These are phyloP conservation scores for Atkinsonella texensis DNA, from an alignment of 2,329 filamentous ascomycete genomes.

Conservation along the genomic window DNA sequence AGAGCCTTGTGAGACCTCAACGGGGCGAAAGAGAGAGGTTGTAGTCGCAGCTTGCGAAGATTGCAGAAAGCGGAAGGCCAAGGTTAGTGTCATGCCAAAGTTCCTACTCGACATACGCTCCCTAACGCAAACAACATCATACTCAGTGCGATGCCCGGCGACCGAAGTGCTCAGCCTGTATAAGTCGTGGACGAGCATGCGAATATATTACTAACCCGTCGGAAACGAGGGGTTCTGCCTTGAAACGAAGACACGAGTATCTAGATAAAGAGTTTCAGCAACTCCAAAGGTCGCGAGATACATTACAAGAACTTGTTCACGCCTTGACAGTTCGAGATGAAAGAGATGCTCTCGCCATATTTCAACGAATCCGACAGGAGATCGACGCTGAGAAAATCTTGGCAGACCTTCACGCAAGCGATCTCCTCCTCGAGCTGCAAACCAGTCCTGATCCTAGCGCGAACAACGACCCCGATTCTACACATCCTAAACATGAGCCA, in stretches of 20 bases:
- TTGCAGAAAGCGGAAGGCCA: conserved; percentile 1
- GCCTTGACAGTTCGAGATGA: not conserved
- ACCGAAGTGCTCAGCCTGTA: not conserved
- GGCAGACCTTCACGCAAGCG: not conserved
- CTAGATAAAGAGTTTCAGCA: not conserved
- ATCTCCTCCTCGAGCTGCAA: conserved; percentile 1
- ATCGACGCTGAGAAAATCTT: not conserved
- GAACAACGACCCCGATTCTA: not conserved
- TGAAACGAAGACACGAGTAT: conserved; percentile 1
- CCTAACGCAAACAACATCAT: not conserved
- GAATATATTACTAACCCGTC: not conserved
- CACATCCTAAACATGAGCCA: not conserved
- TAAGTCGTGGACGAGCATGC: not conserved
- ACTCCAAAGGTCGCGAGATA: not conserved
- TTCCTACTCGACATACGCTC: too few species aligned
- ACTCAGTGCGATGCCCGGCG: conserved; percentile 1
- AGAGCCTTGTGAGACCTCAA: not conserved
- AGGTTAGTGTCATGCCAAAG: not conserved
- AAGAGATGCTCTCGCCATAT: not conserved
- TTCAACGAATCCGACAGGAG: not conserved
- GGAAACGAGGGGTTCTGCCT: not conserved
- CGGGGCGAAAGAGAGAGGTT: not conserved
- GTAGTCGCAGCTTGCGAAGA: conserved; percentile 1
- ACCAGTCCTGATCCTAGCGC: not conserved
- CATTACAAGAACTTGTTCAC: not conserved